A percentile compares a stretch with the other conserved stretches of the same genome.
Conservation (phyloP, 306 rosid genomes). For the Prunus armeniaca region DNA sequence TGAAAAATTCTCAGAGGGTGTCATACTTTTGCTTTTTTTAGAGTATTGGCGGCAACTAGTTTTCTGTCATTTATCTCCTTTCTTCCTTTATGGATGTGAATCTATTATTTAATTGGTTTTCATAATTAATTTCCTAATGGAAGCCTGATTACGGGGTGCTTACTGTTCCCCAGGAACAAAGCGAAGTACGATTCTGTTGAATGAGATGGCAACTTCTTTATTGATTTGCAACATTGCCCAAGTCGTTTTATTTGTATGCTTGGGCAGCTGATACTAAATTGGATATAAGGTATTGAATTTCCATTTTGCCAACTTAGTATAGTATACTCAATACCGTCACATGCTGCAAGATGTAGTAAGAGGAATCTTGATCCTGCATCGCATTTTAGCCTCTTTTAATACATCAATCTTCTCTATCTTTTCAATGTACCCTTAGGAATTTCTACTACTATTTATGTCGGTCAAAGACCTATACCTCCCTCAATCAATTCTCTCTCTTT, state of each 20-base stretch:
- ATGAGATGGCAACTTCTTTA: conserved; percentile 83
- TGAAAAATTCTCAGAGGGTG: conserved; percentile 74
- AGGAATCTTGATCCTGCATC: not conserved
- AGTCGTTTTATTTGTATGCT: conserved; percentile 91
- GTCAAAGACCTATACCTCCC: not conserved
- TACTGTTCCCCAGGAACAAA: conserved; percentile 60
- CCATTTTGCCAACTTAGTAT: not conserved
- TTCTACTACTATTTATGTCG: not conserved
- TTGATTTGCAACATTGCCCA: conserved; percentile 83
- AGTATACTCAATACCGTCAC: not conserved
- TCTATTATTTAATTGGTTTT: not conserved
- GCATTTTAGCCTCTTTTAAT: not conserved
- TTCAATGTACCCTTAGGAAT: not conserved
- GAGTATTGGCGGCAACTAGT: not conserved
- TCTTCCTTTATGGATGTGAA: not conserved
- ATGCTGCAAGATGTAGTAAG: not conserved
- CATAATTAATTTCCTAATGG: conserved; percentile 1
- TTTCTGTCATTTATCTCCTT: conserved; percentile 11
- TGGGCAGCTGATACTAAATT: conserved; percentile 76
- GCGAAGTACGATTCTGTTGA: conserved; percentile 86
- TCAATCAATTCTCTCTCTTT: not conserved
- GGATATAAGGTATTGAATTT: conserved; percentile 72
- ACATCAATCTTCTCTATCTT: not conserved
- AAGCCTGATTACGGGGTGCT: conserved; percentile 20
- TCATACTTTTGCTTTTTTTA: conserved; percentile 4